Evolutionary conservation across 768 basidiomycete species (phyloP).

Genomic region (Trametopsis cervina): DNA sequence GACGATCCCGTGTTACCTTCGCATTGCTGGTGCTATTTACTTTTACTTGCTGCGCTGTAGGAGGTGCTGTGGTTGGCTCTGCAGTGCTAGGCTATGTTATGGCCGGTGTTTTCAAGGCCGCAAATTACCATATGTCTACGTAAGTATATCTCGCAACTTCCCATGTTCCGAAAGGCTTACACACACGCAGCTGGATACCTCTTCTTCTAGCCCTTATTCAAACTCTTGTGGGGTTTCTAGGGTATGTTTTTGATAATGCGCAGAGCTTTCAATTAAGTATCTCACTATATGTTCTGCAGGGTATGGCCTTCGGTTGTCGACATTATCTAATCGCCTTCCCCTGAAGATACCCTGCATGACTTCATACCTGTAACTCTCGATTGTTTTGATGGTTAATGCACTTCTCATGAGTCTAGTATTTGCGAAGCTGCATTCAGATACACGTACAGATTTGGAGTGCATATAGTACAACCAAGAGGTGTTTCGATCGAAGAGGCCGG

Average conservation of each 20-base stretch:
- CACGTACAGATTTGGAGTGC: too few relatives aligned
- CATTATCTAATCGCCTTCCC: conserved; percentile 31
- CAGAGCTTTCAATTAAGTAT: not conserved
- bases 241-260: conserved; percentile 20
- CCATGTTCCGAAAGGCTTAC: too few relatives aligned
- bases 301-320: conserved; percentile 39
- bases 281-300: conserved; percentile 17
- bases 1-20: conserved; percentile 32
- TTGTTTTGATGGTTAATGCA: too few relatives aligned
- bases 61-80: conserved; percentile 32
- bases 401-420: too few relatives aligned
- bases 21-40: conserved; percentile 32
- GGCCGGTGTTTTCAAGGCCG: conserved; percentile 31
- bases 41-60: conserved; percentile 28
- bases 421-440: too few relatives aligned
- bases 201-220: conserved; percentile 36
- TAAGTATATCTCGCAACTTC: too few relatives aligned
- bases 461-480: too few relatives aligned
- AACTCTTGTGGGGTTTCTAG: conserved; percentile 33
- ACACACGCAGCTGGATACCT: conserved; percentile 32
- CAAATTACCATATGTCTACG: conserved; percentile 35
- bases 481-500: too few relatives aligned
- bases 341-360: too few relatives aligned
- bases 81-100: conserved; percentile 33
- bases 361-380: too few relatives aligned